Conservation (phyloP, 352 stramenopile species). For the Blastocystis sp. region DNA sequence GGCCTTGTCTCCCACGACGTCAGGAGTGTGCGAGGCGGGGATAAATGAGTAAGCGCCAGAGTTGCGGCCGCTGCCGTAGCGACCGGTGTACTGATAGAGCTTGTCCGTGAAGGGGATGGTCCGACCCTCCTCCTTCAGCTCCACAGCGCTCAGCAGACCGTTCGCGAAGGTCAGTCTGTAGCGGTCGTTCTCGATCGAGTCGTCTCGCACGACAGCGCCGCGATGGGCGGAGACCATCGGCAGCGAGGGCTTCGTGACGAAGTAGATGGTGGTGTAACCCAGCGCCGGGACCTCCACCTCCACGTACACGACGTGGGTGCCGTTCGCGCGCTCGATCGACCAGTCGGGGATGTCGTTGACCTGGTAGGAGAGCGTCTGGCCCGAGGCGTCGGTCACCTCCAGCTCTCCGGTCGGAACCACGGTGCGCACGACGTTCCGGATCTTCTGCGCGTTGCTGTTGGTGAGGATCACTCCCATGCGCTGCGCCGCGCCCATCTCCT, state of each 20-base stretch:
- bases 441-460: constrained; percentile 62
- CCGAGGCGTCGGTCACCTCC: constrained; percentile 57
- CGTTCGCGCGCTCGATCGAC: constrained; percentile 53
- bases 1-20: background rate
- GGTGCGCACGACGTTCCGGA: constrained; percentile 66
- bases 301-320: constrained; percentile 45
- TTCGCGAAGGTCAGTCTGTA: constrained; percentile 58
- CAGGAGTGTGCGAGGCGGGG: constrained; percentile 66
- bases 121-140: constrained; percentile 52
- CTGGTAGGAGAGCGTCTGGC: constrained; percentile 62
- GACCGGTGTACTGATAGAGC: constrained; percentile 61
- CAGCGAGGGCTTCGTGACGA: background rate
- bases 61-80: constrained; percentile 28
- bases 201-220: background rate
- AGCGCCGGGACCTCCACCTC: constrained; percentile 53
- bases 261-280: constrained; percentile 60
- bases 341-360: constrained; percentile 58
- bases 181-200: constrained; percentile 61
- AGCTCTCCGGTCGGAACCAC: constrained; percentile 65
- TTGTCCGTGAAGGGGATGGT: constrained; percentile 3
- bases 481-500: constrained; percentile 63
- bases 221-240: background rate
- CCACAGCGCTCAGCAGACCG: background rate
- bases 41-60: constrained; percentile 93
- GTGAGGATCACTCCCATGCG: constrained; percentile 66